These are phyloP conservation scores for Aleurites moluccanus DNA, from an alignment of 441 rosid species.

Conservation along the genomic window DNA sequence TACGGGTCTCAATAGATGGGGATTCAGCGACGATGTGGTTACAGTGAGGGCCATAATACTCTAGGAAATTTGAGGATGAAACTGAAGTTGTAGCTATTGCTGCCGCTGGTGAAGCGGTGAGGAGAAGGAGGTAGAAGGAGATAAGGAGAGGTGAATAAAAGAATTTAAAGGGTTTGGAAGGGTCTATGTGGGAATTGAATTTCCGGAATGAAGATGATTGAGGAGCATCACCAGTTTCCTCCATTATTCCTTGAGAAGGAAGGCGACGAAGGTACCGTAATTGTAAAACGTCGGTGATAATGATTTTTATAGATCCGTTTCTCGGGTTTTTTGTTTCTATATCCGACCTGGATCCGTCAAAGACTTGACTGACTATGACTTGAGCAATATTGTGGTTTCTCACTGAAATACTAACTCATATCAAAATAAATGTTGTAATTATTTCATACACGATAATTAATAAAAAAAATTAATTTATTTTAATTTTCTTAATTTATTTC, in stretches of 20 bases:
- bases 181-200: constrained; percentile 10
- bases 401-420: too few relatives aligned
- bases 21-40: constrained; percentile 44
- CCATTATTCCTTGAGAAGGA: constrained; percentile 7
- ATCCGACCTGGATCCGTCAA: not conserved
- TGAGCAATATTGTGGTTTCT: too few relatives aligned
- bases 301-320: not conserved
- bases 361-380: too few relatives aligned
- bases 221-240: not conserved
- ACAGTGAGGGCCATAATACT: constrained; percentile 51
- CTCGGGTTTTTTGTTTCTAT: not conserved
- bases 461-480: too few relatives aligned
- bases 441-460: too few relatives aligned
- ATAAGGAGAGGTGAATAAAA: constrained; percentile 9
- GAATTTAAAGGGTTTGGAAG: constrained; percentile 15
- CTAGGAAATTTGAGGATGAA: constrained; percentile 25
- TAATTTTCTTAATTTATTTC: too few relatives aligned
- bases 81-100: constrained; percentile 19
- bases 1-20: constrained; percentile 26
- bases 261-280: not conserved
- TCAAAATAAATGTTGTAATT: too few relatives aligned
- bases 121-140: constrained; percentile 27
- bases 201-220: not conserved
- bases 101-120: constrained; percentile 25
- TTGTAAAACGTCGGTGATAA: not conserved